Base-by-base conservation (phyloP, 1,284 basidiomycete species). In the Cutaneotrichosporon cyanovorans region DNA sequence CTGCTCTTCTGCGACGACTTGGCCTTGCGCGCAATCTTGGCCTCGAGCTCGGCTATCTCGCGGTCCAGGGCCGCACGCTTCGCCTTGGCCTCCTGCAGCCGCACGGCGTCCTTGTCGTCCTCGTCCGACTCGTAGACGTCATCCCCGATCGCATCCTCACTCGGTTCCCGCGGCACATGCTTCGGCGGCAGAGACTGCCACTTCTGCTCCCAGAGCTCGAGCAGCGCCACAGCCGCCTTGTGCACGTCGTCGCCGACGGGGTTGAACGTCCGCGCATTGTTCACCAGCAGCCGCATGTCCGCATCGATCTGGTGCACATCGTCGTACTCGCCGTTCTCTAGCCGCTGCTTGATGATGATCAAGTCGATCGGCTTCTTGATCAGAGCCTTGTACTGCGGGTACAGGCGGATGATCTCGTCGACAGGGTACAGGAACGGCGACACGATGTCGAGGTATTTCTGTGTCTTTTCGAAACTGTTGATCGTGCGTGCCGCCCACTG, bases 351-450 rank as follows among this genome's bases (percentile, higher is more conserved):
- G 76, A 96, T 90, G 7, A 86, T 88, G n/a, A 80, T 77, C 47
- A 96, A 65, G 68, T 97, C 91, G 83, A 98, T 97, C 2, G 95
- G 93, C 61, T 83, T 83, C 77, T 92, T 95, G 69, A 99, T 78
- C 52, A 91, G 75, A 71, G 83, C 85, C 9, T 82, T 81, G 69
- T 97, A 98, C 23, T 80, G 77, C 0, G 92, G 92, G 39, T 96
- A 80, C 28, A 84, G 81, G 22, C 41, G 42, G 23, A 65, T 58
- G 30, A 50, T 81, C 83, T 73, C 68, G 82, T 87, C 87, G 54
- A 97, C 90, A 51, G 92, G 86, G 64, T 90, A 87, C 58, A 95
- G 85, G 73, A 98, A 99, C 1, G 87, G 87, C 66, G 78, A 79
- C 1, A 87, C 89, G 40, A 83, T 74, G 37, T 75, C 68, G 62